Evolutionary conservation across 768 basidiomycete genomes (phyloP), one percentile per base, ranked within the genome.

Genomic region (Lactarius indigo): DNA sequence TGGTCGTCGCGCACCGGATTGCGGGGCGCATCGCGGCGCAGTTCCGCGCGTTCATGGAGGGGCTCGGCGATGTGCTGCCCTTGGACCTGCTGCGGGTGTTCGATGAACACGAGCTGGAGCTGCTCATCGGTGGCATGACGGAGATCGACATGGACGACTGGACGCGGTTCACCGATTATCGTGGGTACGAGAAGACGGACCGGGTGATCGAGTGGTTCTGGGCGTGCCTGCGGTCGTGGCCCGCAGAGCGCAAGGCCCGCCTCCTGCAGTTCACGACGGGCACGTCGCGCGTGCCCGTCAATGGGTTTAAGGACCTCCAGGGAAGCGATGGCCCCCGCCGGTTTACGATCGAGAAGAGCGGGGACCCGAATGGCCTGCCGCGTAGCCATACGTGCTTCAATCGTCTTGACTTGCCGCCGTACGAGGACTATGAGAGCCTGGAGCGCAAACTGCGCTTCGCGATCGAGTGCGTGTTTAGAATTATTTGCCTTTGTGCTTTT

Each of bases 321-420:
- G 94, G 94, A 10, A 92, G 91, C 0, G 94, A 97, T 76, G 94
- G 94, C 0, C 94, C 95, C 2, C 80, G 94, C 64, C 80, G 94
- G 67, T 97, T 97, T 75, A 97, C 95, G 13, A 95, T 97, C 67
- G 94, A 97, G 78, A 96, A 96, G 78, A 90, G 89, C 26, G 95
- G 95, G 5, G 94, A 96, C 74, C 89, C 93, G 13, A 86, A 84
- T 17, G 92, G 93, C 56, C 76, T 97, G 58, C 95, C 95, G 2
- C 86, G 95, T 74, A 90, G 89, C 71, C 95, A 96, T 75, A 97
- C 94, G 2, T 97, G 95, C 78, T 96, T 97, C 83, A 96, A 96
- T 75, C 80, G 89, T 58, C 79, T 93, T 59, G 94, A 97, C 74
- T 77, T 97, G 28, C 94, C 94, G 0, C 90, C 93, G 18, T 97